A percentile compares a stretch with the other conserved stretches of the same genome.
Conservation (phyloP, 768 basidiomycete genomes). For the Tubosaeta brunneosetosa region DNA sequence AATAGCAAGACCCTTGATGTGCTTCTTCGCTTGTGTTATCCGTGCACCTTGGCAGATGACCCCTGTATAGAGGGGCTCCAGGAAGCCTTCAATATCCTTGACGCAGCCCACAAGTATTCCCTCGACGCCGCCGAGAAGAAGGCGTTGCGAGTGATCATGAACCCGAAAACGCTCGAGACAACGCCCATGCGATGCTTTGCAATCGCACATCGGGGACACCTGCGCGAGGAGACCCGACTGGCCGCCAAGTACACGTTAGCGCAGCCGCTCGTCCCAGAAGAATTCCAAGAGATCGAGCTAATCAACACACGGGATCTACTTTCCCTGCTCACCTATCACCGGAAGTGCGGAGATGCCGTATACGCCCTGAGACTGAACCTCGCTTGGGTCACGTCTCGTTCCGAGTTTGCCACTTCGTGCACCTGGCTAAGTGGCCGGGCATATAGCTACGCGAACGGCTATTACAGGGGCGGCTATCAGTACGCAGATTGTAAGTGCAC, state of each 20-base stretch:
- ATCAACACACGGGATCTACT: constrained; percentile 26
- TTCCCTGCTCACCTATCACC: constrained; percentile 21
- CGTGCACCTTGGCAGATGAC: constrained; percentile 18
- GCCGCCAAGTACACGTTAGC: constrained; percentile 30
- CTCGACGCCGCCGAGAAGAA: constrained; percentile 14
- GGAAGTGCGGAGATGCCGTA: constrained; percentile 10
- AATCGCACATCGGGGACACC: constrained; percentile 19
- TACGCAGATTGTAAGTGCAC: background rate
- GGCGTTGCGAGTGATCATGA: constrained; percentile 14
- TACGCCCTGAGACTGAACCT: background rate
- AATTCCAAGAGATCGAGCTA: constrained; percentile 25
- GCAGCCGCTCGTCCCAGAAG: constrained; percentile 20
- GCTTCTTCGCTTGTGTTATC: constrained; percentile 28
- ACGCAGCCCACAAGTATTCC: constrained; percentile 14
- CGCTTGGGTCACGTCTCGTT: background rate
- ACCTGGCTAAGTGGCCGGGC: background rate
- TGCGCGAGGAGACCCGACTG: constrained; percentile 21
- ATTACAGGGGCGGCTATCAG: too few species aligned
- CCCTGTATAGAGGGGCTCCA: constrained; percentile 12
- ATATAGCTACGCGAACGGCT: too few species aligned
- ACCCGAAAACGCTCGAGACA: constrained; percentile 13
- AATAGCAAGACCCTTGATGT: constrained; percentile 19
- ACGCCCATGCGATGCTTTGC: constrained; percentile 31
- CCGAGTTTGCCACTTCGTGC: background rate
- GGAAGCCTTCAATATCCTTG: constrained; percentile 8